Evolutionary conservation across 2,329 filamentous ascomycete genomes (phyloP), one percentile per base, ranked within the genome.

Genomic region (Hirsutella thompsonii): DNA sequence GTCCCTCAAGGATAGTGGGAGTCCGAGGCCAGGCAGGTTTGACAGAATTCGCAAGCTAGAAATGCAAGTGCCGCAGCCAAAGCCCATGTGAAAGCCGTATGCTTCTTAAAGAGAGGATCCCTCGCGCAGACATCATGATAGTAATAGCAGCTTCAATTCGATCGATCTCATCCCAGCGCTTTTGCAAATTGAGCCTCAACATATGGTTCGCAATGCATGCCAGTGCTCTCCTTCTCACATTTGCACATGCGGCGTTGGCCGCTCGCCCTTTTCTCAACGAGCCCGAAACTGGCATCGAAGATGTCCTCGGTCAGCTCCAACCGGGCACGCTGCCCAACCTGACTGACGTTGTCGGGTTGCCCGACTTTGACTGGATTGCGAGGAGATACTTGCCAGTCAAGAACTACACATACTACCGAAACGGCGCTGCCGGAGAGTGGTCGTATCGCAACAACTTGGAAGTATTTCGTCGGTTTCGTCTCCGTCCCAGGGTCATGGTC

Each of bases 361-460:
- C 64, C 1, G 72, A 75, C 56, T 76, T 74, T 47, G 68, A 75
- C 33, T 72, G 61, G 55, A 67, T 67, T 3, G 71, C 70, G 19
- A 59, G 68, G 41, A 62, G 64, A 39, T 64, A 66, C 47, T 61
- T 75, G 49, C 64, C 68, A 42, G 44, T 48, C 11, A 50, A 55
- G 19, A 64, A 69, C 49, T 75, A 70, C 55, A 71, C 70, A n/a
- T 75, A 73, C 55, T 75, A 75, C 56, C 67, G 69, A 44, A 72
- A 70, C 47, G 71, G 70, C 18, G 70, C 70, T 4, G 70, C 62
- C 3, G 72, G 70, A 44, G 72, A 75, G 55, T 75, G 66, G 64
- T 66, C 63, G 1, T 74, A 74, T 55, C 63, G 71, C 38, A 73
- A 74, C 54, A 76, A 76, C 55, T 61, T 75, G 5, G 72, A 76